phyloP scores from a whole-genome alignment of 345 rosid species.

The Syzygium aromaticum region DNA sequence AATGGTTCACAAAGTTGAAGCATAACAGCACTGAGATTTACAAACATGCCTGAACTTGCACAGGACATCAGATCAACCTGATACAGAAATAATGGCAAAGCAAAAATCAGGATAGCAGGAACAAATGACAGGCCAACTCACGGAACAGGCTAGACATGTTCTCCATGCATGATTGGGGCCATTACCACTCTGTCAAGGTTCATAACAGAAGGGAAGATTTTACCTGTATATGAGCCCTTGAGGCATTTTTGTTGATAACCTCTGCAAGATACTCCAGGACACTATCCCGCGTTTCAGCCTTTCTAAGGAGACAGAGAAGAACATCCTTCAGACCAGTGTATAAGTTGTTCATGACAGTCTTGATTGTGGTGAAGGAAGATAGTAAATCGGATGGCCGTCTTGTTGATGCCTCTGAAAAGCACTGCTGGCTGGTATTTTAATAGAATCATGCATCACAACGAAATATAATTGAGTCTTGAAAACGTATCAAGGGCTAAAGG shows the following conservation, averaged over 20 bases:
- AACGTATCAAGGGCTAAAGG: neutral
- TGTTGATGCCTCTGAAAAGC: conserved; percentile 85
- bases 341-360: conserved; percentile 65
- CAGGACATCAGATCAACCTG: conserved; percentile 93
- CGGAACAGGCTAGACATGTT: neutral
- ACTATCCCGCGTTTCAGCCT: conserved; percentile 61
- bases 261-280: conserved; percentile 93
- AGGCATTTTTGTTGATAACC: conserved; percentile 84
- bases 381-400: conserved; percentile 70
- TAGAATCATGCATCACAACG: neutral
- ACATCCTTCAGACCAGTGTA: conserved; percentile 64
- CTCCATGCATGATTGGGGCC: neutral
- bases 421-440: conserved; percentile 69
- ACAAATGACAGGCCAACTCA: neutral
- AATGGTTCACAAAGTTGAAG: conserved; percentile 91
- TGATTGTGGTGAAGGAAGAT: conserved; percentile 85
- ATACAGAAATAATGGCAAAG: conserved; percentile 2
- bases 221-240: conserved; percentile 93
- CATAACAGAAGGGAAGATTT: neutral
- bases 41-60: conserved; percentile 99
- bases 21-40: conserved; percentile 93
- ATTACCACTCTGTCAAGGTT: neutral
- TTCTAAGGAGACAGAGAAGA: conserved; percentile 61
- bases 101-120: neutral
- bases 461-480: neutral